Evolutionary conservation across 2,329 filamentous ascomycete species (phyloP), one percentile per base, ranked within the genome.

Genomic region (Neofusicoccum kwambonambiense): DNA sequence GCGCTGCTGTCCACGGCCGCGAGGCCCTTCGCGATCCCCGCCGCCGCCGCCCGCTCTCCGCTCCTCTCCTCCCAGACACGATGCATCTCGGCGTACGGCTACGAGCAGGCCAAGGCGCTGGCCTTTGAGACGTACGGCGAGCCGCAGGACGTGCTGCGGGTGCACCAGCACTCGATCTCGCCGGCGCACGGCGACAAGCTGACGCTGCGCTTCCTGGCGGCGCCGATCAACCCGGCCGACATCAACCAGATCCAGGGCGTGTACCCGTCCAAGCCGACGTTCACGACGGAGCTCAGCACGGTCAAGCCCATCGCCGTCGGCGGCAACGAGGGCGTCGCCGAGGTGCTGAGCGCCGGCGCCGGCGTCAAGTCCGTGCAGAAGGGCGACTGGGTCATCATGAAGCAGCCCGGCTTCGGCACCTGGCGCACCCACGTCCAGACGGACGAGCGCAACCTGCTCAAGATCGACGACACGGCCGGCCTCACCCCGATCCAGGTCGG

Each of bases 241-340:
- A 91, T 99, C 78, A 99, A 99, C 83, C 94, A 94, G 73, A 91
- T 99, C 73, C 95, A 99, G 82, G 95, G 95, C 69, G 93, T 94
- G 3, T 99, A 99, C 81, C 94, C 94, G 67, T 88, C 88, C 51
- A 92, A 92, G 75, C 93, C 93, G 0, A 82, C 85, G 50, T 93
- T 96, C 78, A 89, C 87, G 17, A 89, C 88, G 5, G 79, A 87
- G 1, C 87, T 99, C 63, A 91, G 93, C 64, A 97, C 93, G 0
- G 70, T 87, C 0, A 82, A 88, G 27, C 92, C 93, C 2, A 87
- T 90, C 7, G 91, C 92, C 1, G 86, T 95, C 1, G 90, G 88
- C 1, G 93, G 93, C 31, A 98, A 97, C 75, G 96, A 99, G 77
- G 96, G 91, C 52, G 92, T 94, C 45, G 96, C 96, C 70, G 92